A percentile compares a stretch with the other conserved stretches of the same genome.
Conservation (phyloP, 352 stramenopile genomes). For the Globisporangium solare region DNA sequence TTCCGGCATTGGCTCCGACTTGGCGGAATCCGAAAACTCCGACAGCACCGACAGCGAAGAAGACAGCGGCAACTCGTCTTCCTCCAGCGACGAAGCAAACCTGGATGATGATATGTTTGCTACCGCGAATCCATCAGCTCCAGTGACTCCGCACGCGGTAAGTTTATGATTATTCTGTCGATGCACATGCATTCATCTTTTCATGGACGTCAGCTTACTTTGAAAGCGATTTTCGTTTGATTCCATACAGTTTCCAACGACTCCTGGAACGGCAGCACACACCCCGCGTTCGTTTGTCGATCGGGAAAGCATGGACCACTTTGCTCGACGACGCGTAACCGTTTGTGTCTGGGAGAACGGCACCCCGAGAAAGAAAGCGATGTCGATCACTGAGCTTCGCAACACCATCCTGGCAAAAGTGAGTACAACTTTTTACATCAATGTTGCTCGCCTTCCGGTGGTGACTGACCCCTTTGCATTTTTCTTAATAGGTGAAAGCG, state of each 20-base stretch:
- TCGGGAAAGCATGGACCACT: slow-evolving; percentile 34
- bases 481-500: slow-evolving; percentile 51
- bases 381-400: slow-evolving; percentile 77
- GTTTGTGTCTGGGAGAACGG: slow-evolving; percentile 79
- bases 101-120: slow-evolving; percentile 38
- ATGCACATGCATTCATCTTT: slow-evolving; percentile 4
- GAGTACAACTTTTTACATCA: slow-evolving; percentile 2
- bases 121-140: slow-evolving; percentile 16
- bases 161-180: slow-evolving; percentile 22
- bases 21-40: slow-evolving; percentile 76
- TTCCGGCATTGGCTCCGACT: slow-evolving; percentile 45
- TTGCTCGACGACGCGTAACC: slow-evolving; percentile 59
- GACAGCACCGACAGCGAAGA: slow-evolving; percentile 76
- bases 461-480: background rate
- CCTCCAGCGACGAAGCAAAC: slow-evolving; percentile 59
- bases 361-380: slow-evolving; percentile 58
- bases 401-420: slow-evolving; percentile 79
- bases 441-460: background rate
- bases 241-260: slow-evolving; percentile 9
- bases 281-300: slow-evolving; percentile 30
- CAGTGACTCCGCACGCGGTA: slow-evolving; percentile 6
- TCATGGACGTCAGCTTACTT: too few relatives aligned
- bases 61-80: slow-evolving; percentile 70
- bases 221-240: too few relatives aligned
- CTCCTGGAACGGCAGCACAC: slow-evolving; percentile 25